phyloP scores from a whole-genome alignment of 2,329 filamentous ascomycete genomes.

The Neonectria hederae region DNA sequence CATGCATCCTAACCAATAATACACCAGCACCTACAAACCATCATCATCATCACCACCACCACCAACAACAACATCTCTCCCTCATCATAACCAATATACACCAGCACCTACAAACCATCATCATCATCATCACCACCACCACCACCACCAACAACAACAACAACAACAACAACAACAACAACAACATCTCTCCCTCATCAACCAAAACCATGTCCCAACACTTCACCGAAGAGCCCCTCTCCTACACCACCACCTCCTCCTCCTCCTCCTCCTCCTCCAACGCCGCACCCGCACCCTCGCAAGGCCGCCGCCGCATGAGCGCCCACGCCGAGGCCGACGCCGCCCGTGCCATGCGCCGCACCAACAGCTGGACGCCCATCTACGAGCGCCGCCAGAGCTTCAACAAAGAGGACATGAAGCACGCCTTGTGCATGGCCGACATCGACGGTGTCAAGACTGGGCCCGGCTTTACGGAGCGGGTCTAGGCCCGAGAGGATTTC shows the following conservation, averaged over 20 bases:
- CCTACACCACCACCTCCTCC: slow-evolving; percentile 1
- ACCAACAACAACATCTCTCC: background rate
- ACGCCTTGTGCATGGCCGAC: slow-evolving; percentile 58
- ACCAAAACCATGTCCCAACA: slow-evolving; percentile 1
- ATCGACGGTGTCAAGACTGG: slow-evolving; percentile 49
- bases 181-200: background rate
- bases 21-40: background rate
- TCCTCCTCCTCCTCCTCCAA: background rate
- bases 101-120: background rate
- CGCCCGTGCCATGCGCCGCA: slow-evolving; percentile 47
- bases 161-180: background rate
- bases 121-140: background rate
- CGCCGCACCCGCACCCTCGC: background rate
- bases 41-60: background rate
- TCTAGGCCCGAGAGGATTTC: background rate
- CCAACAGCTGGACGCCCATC: slow-evolving; percentile 57
- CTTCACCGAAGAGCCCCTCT: background rate
- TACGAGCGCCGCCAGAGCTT: slow-evolving; percentile 61
- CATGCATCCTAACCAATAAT: background rate
- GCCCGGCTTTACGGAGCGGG: slow-evolving; percentile 56
- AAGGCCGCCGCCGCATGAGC: slow-evolving; percentile 22
- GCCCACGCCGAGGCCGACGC: slow-evolving; percentile 40
- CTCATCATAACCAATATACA: background rate
- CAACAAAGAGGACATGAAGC: slow-evolving; percentile 64
- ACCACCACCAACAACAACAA: background rate